phyloP scores from a whole-genome alignment of 2,329 filamentous ascomycete species.

The Didymella arachidicola region DNA sequence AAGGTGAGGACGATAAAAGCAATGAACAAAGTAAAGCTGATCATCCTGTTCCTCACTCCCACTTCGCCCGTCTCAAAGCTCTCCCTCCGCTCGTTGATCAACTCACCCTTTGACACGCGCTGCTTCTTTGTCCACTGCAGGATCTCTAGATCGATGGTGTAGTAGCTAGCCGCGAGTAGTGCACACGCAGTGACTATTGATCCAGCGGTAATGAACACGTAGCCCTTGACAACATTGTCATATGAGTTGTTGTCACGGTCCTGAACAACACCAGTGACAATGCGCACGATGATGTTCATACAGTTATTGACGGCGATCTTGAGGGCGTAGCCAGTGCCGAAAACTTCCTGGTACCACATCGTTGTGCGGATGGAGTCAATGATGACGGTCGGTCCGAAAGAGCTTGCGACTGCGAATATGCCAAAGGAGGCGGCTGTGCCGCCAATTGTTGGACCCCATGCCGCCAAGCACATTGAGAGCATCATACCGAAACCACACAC shows the following conservation, averaged over 20 bases:
- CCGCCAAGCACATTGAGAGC: slow-evolving; percentile 62
- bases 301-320: slow-evolving; percentile 70
- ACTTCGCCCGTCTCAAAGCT: slow-evolving; percentile 47
- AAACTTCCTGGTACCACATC: slow-evolving; percentile 67
- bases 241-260: slow-evolving; percentile 66
- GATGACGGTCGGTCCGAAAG: slow-evolving; percentile 65
- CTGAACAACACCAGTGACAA: slow-evolving; percentile 66
- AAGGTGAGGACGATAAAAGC: slow-evolving; percentile 57
- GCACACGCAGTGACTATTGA: slow-evolving; percentile 57
- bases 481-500: slow-evolving; percentile 61
- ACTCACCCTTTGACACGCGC: slow-evolving; percentile 56
- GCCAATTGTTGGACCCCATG: slow-evolving; percentile 58
- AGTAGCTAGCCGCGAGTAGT: slow-evolving; percentile 52
- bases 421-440: slow-evolving; percentile 68
- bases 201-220: slow-evolving; percentile 61
- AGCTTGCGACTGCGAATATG: slow-evolving; percentile 64
- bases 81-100: slow-evolving; percentile 55
- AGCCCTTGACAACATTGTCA: slow-evolving; percentile 63
- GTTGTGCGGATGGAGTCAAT: slow-evolving; percentile 68
- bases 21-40: slow-evolving; percentile 55
- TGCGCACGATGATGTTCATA: slow-evolving; percentile 67
- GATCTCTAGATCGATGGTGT: slow-evolving; percentile 55
- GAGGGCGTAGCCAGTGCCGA: slow-evolving; percentile 66
- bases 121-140: slow-evolving; percentile 67
- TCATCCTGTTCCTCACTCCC: slow-evolving; percentile 49